These are phyloP conservation scores for Helotiales sp. DNA, from an alignment of 2,329 filamentous ascomycete genomes.

Conservation along the genomic window DNA sequence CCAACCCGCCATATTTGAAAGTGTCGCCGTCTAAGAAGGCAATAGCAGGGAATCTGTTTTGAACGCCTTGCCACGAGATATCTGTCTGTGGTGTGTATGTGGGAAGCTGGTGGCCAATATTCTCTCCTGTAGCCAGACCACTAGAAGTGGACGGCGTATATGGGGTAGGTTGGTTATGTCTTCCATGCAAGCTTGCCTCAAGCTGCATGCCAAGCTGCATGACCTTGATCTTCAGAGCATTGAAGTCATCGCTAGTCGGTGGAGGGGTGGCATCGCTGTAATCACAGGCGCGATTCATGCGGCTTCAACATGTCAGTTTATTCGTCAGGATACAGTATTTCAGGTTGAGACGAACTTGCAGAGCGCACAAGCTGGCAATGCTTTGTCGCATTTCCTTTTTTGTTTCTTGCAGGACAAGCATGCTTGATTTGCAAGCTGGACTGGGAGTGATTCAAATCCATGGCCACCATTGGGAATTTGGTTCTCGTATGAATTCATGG, in stretches of 20 bases:
- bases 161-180: constrained; percentile 28
- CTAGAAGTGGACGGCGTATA: constrained; percentile 37
- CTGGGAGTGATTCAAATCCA: not conserved
- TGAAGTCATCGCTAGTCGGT: constrained; percentile 49
- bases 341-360: constrained; percentile 42
- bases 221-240: constrained; percentile 46
- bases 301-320: constrained; percentile 14
- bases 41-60: constrained; percentile 48
- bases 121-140: constrained; percentile 23
- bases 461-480: not conserved
- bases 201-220: constrained; percentile 49
- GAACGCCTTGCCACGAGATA: constrained; percentile 36
- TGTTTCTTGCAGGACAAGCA: constrained; percentile 52
- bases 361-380: constrained; percentile 52
- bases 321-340: not conserved
- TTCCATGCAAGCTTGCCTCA: constrained; percentile 45
- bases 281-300: constrained; percentile 50
- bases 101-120: constrained; percentile 27
- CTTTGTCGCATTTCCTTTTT: constrained; percentile 59
- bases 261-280: constrained; percentile 46
- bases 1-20: constrained; percentile 46
- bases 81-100: constrained; percentile 35
- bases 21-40: constrained; percentile 51
- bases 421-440: constrained; percentile 45
- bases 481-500: constrained; percentile 6